Base-by-base conservation (phyloP, 1,284 basidiomycete species). In the Ustanciosporium gigantosporum region DNA sequence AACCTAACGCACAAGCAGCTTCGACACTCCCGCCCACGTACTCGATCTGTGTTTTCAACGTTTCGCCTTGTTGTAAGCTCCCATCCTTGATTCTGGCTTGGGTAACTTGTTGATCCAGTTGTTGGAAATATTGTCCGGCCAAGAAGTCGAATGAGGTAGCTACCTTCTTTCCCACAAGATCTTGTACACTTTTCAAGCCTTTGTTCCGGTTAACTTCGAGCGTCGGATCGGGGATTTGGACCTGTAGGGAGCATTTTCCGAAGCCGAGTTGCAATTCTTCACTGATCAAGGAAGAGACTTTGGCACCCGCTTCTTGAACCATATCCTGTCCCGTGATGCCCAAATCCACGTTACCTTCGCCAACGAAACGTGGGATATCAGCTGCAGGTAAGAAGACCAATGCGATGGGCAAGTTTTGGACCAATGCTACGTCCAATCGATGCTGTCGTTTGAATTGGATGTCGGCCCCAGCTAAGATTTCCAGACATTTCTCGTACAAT, bases 291-390 rank as follows among this genome's bases (percentile, higher is more conserved):
- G 25, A 24, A 1, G 48, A 38, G 2, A 76, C 59, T 1, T 37
- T 52, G 90, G 90, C 53, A 85, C 82, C 21, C 1, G 91, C 84
- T 80, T 98, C 94, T 47, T 92, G 85, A 64, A 98, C 91, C 73
- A 97, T 91, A 80, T 99, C 94, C 80, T 97, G 93, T 2, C 94
- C 94, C 6, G 91, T 94, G 59, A 94, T 92, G 5, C 91, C 91
- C 29, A 79, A 82, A 76, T 94, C 89, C 70, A 98, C 89, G 74
- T 95, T 91, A 46, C 94, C 94, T 79, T 96, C 91, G 23, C 91
- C 95, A 27, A 99, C 95, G 80, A 97, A 99, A 25, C 92, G 94
- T 11, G 94, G 94, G 62, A 99, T 99, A 76, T 99, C 95, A 7
- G 90, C 84, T 1, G 95, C 95, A 19, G 95, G 94, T 16, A 98